Conservation (phyloP, 2,329 filamentous ascomycete species). For the Aspergillus aculeatinus region DNA sequence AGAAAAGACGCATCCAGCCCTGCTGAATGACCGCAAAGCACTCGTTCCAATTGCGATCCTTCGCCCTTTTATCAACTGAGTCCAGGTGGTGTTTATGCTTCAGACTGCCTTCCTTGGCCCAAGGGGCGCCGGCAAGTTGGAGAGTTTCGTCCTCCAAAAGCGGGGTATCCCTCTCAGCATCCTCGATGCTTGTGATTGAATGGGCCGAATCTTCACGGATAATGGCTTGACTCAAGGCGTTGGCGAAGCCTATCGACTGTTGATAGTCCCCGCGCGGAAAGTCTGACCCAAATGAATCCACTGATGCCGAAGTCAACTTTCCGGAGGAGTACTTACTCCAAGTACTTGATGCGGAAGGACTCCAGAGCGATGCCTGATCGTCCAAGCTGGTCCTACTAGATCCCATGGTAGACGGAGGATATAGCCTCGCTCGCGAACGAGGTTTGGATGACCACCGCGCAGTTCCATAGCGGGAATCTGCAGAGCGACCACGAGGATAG, state of each 20-base stretch:
- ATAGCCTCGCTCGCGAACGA: constrained; percentile 73
- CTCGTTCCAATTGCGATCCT: constrained; percentile 91
- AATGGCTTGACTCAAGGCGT: constrained; percentile 92
- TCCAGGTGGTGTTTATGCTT: constrained; percentile 97
- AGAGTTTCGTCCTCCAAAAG: constrained; percentile 90
- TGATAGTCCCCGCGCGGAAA: constrained; percentile 80
- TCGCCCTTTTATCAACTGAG: constrained; percentile 83
- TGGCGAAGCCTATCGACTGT: constrained; percentile 95
- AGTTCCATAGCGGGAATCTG: constrained; percentile 62
- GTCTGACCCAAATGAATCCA: constrained; percentile 81
- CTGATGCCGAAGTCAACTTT: constrained; percentile 85
- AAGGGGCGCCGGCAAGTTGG: constrained; percentile 89
- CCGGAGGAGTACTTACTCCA: constrained; percentile 94
- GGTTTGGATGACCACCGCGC: constrained; percentile 83
- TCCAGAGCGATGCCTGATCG: constrained; percentile 86
- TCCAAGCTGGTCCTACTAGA: constrained; percentile 94
- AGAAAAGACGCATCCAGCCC: constrained; percentile 90
- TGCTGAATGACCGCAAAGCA: constrained; percentile 96
- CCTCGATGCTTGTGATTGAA: constrained; percentile 55
- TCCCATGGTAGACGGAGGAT: constrained; percentile 76
- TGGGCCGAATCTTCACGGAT: constrained; percentile 72
- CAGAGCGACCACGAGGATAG: constrained; percentile 67
- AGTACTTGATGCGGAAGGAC: constrained; percentile 83
- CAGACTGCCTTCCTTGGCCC: constrained; percentile 94
- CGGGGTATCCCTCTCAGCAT: constrained; percentile 59